These are phyloP conservation scores for Nannochloris sp. DNA, from an alignment of 139 green algal genomes.

Conservation along the genomic window DNA sequence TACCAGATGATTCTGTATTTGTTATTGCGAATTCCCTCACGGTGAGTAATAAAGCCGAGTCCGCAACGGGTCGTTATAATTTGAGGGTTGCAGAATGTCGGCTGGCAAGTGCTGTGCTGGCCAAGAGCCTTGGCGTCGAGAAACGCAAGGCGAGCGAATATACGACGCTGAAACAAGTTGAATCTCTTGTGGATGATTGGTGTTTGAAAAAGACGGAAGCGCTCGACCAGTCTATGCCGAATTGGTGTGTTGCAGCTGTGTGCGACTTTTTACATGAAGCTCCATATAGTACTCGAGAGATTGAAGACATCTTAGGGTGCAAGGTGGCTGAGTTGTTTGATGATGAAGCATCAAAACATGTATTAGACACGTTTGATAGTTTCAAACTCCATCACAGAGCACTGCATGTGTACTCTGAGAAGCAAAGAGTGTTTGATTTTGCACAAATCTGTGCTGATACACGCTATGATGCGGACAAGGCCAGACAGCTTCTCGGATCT, in stretches of 20 bases:
- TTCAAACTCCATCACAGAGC: constrained; percentile 66
- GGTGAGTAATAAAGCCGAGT: constrained; percentile 87
- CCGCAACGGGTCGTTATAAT: constrained; percentile 80
- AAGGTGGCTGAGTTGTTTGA: constrained; percentile 45
- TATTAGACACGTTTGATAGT: constrained; percentile 25
- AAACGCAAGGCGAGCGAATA: constrained; percentile 13
- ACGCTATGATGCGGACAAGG: not conserved
- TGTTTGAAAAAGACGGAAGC: constrained; percentile 10
- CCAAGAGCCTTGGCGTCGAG: constrained; percentile 40
- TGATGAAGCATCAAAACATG: constrained; percentile 31
- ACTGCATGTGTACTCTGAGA: constrained; percentile 77
- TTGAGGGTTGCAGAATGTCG: constrained; percentile 86
- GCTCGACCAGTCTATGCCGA: not conserved
- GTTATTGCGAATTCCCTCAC: constrained; percentile 90
- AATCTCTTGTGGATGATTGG: constrained; percentile 27
- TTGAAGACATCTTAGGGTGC: constrained; percentile 48
- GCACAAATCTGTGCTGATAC: constrained; percentile 10
- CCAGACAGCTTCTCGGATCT: constrained; percentile 56
- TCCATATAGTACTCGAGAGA: constrained; percentile 22
- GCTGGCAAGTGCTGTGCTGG: constrained; percentile 72
- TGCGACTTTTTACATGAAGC: constrained; percentile 51
- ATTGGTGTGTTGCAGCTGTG: constrained; percentile 28
- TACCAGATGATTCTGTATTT: constrained; percentile 77
- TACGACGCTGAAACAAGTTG: constrained; percentile 16
- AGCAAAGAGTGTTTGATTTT: constrained; percentile 65